phyloP scores from a whole-genome alignment of 805 yeast species.

The Sungouiozyma ichnusensis region DNA sequence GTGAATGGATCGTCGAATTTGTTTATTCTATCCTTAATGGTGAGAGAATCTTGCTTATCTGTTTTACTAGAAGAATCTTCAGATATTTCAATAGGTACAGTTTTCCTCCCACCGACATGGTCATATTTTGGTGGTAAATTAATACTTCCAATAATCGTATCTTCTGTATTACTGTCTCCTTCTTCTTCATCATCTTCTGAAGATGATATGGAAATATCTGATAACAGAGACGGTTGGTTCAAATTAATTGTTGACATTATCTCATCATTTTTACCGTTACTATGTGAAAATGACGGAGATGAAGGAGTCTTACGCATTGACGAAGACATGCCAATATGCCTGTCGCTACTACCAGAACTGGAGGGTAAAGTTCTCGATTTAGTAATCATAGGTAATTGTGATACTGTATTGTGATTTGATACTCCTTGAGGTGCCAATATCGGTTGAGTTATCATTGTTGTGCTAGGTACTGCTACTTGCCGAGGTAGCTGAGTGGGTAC shows the following conservation, averaged over 20 bases:
- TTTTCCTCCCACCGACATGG: conserved; percentile 2
- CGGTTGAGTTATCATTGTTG: background rate
- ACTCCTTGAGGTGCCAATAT: background rate
- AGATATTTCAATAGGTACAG: conserved; percentile 1
- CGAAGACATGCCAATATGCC: background rate
- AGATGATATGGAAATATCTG: conserved; percentile 2
- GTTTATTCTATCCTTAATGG: background rate
- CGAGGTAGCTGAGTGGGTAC: background rate
- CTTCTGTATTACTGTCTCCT: conserved; percentile 3
- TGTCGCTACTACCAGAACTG: background rate
- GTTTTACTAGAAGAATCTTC: background rate
- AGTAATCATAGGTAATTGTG: background rate
- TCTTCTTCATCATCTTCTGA: conserved; percentile 3
- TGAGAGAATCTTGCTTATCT: background rate
- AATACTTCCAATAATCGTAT: conserved; percentile 6
- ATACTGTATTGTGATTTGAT: background rate
- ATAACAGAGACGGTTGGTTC: background rate
- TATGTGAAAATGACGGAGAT: background rate
- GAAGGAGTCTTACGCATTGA: background rate
- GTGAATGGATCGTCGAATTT: conserved; percentile 1
- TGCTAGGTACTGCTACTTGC: background rate
- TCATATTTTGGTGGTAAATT: conserved; percentile 6
- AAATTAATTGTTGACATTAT: background rate
- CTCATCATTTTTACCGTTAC: background rate
- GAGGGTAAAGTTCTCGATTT: background rate